phyloP scores from a whole-genome alignment of 345 rosid genomes.

The Pelargonium nanum region DNA sequence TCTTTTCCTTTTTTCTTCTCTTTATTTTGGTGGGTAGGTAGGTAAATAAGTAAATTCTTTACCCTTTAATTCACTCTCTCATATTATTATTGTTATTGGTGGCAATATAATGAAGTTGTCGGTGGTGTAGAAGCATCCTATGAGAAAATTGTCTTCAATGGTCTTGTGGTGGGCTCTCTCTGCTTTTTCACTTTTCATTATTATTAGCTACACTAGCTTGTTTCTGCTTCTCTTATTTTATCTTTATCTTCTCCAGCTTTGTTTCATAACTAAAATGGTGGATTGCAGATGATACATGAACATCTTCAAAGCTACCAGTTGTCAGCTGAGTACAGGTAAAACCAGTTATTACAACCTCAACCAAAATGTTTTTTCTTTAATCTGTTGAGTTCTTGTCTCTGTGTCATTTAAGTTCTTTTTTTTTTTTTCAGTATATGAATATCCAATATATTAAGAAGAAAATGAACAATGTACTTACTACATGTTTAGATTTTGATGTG shows the following conservation, averaged over 20 bases:
- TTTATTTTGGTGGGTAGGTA: neutral
- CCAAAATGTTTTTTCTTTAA: too few relatives aligned
- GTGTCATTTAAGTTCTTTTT: too few relatives aligned
- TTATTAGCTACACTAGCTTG: neutral
- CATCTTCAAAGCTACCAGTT: neutral
- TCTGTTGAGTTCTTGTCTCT: too few relatives aligned
- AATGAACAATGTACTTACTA: too few relatives aligned
- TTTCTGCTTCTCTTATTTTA: neutral
- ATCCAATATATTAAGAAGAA: too few relatives aligned
- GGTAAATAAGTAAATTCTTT: neutral
- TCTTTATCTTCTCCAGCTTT: neutral
- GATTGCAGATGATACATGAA: neutral
- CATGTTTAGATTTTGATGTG: too few relatives aligned
- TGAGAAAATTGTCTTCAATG: neutral
- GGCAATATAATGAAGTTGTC: conserved; percentile 2
- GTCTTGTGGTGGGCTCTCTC: neutral
- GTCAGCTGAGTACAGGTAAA: neutral
- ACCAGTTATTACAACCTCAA: too few relatives aligned
- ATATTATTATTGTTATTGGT: neutral
- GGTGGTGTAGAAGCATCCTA: conserved; percentile 9
- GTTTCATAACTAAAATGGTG: neutral
- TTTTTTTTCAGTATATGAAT: too few relatives aligned
- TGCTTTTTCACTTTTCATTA: neutral
- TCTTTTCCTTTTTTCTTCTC: too few relatives aligned
- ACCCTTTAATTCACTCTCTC: neutral